Evolutionary conservation across 2,329 filamentous ascomycete species (phyloP).

Genomic region (Capronia coronata): DNA sequence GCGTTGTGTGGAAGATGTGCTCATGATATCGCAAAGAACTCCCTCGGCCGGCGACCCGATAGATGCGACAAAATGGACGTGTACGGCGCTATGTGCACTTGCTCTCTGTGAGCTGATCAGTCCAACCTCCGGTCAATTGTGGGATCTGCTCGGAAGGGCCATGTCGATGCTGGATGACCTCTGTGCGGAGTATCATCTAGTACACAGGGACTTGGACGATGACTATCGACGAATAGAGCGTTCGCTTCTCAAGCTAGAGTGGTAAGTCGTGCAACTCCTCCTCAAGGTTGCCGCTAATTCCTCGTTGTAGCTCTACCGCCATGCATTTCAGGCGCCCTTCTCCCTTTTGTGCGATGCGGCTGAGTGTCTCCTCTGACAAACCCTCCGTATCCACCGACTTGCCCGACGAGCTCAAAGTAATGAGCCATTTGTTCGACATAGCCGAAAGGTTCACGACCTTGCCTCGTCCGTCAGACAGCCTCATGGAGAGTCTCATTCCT

Average conservation of each 20-base stretch:
- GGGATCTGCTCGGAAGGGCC: slow-evolving; percentile 13
- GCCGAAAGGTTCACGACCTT: not conserved
- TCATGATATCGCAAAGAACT: not conserved
- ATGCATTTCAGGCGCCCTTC: slow-evolving; percentile 8
- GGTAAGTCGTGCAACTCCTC: slow-evolving; percentile 4
- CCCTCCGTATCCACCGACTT: not conserved
- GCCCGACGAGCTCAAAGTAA: slow-evolving; percentile 4
- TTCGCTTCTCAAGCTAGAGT: slow-evolving; percentile 10
- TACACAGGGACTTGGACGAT: not conserved
- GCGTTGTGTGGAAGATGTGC: slow-evolving; percentile 4
- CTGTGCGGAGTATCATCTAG: not conserved
- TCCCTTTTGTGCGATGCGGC: not conserved
- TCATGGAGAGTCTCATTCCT: slow-evolving; percentile 9
- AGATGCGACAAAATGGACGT: slow-evolving; percentile 3
- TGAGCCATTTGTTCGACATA: not conserved
- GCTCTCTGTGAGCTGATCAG: slow-evolving; percentile 11
- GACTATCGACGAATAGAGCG: slow-evolving; percentile 3
- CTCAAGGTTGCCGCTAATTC: not conserved
- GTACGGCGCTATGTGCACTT: slow-evolving; percentile 13
- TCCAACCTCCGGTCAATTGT: slow-evolving; percentile 11
- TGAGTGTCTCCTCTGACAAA: not conserved
- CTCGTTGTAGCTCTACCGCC: not conserved
- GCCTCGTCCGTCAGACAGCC: not conserved
- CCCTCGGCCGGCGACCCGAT: not conserved
- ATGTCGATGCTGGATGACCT: slow-evolving; percentile 13